These are phyloP conservation scores for Agrocybe pediades DNA, from an alignment of 768 basidiomycete species.

Conservation along the genomic window DNA sequence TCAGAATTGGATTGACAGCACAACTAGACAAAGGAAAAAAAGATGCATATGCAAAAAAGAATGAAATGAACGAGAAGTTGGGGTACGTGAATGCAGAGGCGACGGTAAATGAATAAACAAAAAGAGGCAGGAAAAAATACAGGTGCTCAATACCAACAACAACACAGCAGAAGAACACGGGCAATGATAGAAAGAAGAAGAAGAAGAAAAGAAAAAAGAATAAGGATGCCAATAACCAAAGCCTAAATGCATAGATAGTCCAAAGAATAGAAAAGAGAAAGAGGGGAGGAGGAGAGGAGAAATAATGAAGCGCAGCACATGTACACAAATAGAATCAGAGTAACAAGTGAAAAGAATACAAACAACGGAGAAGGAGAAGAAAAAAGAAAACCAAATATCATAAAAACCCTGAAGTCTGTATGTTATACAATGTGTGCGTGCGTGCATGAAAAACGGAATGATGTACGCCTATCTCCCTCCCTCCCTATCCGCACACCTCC, in stretches of 20 bases:
- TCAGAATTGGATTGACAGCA: conserved; percentile 5
- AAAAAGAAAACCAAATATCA: conserved; percentile 21
- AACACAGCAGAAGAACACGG: background rate
- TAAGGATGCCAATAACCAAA: conserved; percentile 5
- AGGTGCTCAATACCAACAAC: no score
- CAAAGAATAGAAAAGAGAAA: conserved; percentile 2
- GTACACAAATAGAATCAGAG: no score
- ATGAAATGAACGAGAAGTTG: conserved; percentile 4
- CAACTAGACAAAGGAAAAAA: conserved; percentile 12
- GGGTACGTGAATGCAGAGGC: no score
- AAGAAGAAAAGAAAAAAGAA: background rate
- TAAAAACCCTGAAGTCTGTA: conserved; percentile 21
- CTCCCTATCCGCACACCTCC: background rate
- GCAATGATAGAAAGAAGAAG: background rate
- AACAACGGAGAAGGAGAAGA: background rate
- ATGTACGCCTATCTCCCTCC: background rate
- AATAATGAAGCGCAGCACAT: no score
- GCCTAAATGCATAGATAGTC: background rate
- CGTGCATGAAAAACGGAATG: background rate
- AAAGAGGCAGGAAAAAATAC: no score
- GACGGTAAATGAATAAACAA: no score
- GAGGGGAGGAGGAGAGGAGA: conserved; percentile 1
- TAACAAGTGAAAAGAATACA: no score
- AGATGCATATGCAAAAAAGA: background rate
- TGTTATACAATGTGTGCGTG: conserved; percentile 21